A percentile compares a stretch with the other conserved stretches of the same genome.
These are phyloP conservation scores for Truncatella angustata DNA, from an alignment of 2,329 filamentous ascomycete genomes.

Conservation along the genomic window DNA sequence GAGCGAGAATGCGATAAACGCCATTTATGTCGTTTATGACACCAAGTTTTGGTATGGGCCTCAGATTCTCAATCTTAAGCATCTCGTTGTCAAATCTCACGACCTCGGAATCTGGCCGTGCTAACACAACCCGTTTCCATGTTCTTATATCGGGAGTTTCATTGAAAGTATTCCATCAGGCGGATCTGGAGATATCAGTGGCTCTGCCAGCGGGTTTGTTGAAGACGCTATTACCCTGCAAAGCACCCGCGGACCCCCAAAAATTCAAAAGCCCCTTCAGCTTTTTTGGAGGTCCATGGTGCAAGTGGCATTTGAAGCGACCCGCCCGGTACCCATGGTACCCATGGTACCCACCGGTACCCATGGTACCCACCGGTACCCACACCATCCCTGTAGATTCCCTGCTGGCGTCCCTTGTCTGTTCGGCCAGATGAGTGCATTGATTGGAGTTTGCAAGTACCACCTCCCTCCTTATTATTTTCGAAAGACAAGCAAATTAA, in stretches of 20 bases:
- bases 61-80: too few relatives aligned
- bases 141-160: too few relatives aligned
- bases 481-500: constrained; percentile 34
- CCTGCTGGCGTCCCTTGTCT: constrained; percentile 9
- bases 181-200: constrained; percentile 3
- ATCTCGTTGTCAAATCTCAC: too few relatives aligned
- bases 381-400: constrained; percentile 10
- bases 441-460: constrained; percentile 8
- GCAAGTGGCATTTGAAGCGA: constrained; percentile 9
- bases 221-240: neutral
- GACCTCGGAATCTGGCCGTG: too few relatives aligned
- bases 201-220: neutral
- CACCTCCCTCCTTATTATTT: constrained; percentile 24
- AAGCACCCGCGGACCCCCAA: neutral
- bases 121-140: too few relatives aligned
- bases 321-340: constrained; percentile 7
- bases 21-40: too few relatives aligned
- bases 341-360: too few relatives aligned
- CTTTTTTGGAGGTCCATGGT: neutral
- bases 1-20: too few relatives aligned
- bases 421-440: constrained; percentile 8
- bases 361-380: too few relatives aligned
- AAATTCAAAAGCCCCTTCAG: neutral
- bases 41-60: too few relatives aligned
- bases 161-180: constrained; percentile 4